A percentile compares a stretch with the other conserved stretches of the same genome.
Evolutionary conservation across 495 filamentous ascomycete genomes (phyloP).

Genomic region (Tuber magnatum): DNA sequence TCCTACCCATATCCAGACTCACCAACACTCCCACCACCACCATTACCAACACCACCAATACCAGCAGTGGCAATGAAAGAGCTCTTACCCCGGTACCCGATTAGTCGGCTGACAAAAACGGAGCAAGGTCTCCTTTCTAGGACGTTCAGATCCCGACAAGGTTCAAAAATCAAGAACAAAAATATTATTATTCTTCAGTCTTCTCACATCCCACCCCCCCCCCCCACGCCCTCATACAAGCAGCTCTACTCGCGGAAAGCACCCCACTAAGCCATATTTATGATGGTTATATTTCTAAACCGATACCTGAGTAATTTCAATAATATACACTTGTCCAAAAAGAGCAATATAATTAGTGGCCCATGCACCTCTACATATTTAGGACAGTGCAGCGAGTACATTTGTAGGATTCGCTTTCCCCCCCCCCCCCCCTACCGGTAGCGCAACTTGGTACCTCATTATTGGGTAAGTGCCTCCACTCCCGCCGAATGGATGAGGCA

Average conservation of each 20-base stretch:
- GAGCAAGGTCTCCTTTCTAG: background rate
- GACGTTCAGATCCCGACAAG: background rate
- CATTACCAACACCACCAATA: background rate
- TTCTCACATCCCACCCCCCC: background rate
- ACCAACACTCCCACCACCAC: background rate
- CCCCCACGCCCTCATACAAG: background rate
- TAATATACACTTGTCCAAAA: background rate
- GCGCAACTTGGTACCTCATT: background rate
- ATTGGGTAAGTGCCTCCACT: background rate
- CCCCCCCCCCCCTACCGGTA: too few species aligned
- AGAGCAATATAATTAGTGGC: background rate
- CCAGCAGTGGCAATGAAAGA: background rate
- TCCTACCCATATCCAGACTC: background rate
- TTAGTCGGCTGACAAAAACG: background rate
- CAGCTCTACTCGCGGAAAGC: background rate
- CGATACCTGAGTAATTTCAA: background rate
- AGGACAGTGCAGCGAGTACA: background rate
- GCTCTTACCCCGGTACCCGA: background rate
- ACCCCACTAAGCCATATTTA: background rate
- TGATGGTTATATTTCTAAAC: background rate
- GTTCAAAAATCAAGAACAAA: background rate
- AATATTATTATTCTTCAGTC: background rate
- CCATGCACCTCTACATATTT: background rate
- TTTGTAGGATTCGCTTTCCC: background rate
- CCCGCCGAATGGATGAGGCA: background rate